Evolutionary conservation across 2,329 filamentous ascomycete genomes (phyloP), one percentile per base, ranked within the genome.

Genomic region (Colletotrichum sansevieriae): DNA sequence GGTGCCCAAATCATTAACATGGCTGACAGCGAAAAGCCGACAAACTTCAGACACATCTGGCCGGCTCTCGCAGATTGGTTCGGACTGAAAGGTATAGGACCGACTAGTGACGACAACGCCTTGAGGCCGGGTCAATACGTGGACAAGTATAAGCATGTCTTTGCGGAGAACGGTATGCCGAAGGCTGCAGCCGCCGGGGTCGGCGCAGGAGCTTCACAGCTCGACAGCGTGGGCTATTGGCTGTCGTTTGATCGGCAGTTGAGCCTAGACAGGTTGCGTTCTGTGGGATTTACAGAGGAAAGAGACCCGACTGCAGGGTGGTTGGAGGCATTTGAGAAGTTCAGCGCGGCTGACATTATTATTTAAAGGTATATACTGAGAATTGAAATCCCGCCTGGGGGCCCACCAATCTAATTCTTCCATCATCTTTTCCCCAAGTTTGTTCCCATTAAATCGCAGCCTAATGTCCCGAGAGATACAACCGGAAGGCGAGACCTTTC

Each of bases 231-330:
- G n/a, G 80, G 83, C 29, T 79, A 78, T 74, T 80, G 83, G 82
- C 74, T 85, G 57, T 80, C 78, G 6, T 85, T 85, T 69, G 83
- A 86, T 68, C 77, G 83, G 25, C 81, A 84, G 58, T 73, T 85
- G 71, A 83, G 81, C 62, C 72, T 83, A 55, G 75, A 79, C 25
- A 80, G 76, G 35, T 73, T 84, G 12, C 76, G 79, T 20, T 74
- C 73, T 8, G 73, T 78, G 4, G 81, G 81, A 1, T 86, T 84
- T 57, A 73, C 71, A 4, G 80, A 78, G 39, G 75, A 82, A 55
- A 76, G 73, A 33, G 72, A 78, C 22, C 82, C 79, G 0, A 72
- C 77, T 10, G 74, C 78, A 22, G 80, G 79, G 4, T 85, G 83
- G 83, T 70, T 81, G 52, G 76, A 80, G 49, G 77, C 79, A 0